These are phyloP conservation scores for Capsicum pubescens DNA, from an alignment of 257 asterid genomes.

Conservation along the genomic window DNA sequence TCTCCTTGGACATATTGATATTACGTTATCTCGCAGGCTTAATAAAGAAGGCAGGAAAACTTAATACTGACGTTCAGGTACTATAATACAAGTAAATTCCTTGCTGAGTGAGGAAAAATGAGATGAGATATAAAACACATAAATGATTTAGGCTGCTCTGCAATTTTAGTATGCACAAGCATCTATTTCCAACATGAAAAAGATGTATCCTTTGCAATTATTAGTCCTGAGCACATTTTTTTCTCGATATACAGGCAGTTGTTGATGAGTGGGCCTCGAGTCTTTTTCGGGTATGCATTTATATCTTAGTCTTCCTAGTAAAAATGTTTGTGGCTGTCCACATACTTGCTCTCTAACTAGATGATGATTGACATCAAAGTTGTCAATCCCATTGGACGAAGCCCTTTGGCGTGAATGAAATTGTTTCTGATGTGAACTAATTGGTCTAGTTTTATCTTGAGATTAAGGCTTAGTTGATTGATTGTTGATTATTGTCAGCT, in stretches of 20 bases:
- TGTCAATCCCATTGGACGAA: not conserved
- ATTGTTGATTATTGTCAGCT: not conserved
- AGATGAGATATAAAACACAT: not conserved
- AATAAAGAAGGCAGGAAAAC: conserved; percentile 71
- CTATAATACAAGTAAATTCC: conserved; percentile 30
- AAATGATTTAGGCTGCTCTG: conserved; percentile 24
- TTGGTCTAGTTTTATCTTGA: not conserved
- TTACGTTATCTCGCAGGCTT: conserved; percentile 84
- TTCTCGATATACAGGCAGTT: conserved; percentile 63
- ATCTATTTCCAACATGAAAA: conserved; percentile 16
- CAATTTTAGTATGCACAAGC: not conserved
- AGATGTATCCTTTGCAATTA: conserved; percentile 6
- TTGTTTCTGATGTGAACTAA: not conserved
- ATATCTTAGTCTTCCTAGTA: conserved; percentile 34
- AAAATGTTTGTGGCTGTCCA: not conserved
- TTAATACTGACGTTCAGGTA: conserved; percentile 97
- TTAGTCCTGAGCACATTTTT: conserved; percentile 34
- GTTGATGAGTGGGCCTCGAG: conserved; percentile 99
- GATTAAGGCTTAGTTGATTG: conserved; percentile 1
- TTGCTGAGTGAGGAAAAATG: not conserved
- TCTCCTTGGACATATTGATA: conserved; percentile 85
- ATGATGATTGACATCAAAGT: conserved; percentile 15
- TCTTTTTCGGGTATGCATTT: conserved; percentile 87
- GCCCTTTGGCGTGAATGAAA: conserved; percentile 18
- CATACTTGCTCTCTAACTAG: not conserved